Percentiles rank a stretch among this genome's conserved stretches.
Evolutionary conservation across 768 basidiomycete genomes (phyloP).

Genomic region (Pleurotus pulmonarius): DNA sequence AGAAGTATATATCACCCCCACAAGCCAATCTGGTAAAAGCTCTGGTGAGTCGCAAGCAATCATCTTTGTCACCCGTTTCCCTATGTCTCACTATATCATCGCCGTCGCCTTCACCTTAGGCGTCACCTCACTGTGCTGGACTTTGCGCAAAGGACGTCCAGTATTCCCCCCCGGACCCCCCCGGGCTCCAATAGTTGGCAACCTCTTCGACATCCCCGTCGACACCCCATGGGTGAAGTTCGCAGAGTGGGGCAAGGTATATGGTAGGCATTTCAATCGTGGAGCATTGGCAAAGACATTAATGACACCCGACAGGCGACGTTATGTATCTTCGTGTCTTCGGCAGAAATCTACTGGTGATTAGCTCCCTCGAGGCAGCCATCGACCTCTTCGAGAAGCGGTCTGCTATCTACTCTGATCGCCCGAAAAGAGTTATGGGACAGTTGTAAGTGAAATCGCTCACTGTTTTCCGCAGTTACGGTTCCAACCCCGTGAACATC

Average conservation of each 20-base stretch:
- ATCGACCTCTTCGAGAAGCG: constrained; percentile 42
- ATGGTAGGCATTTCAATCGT: neutral
- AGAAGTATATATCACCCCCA: too few species aligned
- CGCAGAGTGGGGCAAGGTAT: neutral
- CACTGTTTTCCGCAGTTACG: too few species aligned
- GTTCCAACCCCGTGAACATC: too few species aligned
- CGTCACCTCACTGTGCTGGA: neutral
- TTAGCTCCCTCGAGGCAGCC: constrained; percentile 35
- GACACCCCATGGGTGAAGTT: neutral
- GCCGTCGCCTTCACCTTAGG: neutral
- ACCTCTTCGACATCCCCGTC: neutral
- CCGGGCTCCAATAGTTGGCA: neutral
- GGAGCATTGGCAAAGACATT: neutral
- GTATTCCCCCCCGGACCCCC: neutral
- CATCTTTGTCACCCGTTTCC: neutral
- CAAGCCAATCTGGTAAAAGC: too few species aligned
- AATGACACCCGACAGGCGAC: constrained; percentile 11
- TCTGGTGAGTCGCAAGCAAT: too few species aligned
- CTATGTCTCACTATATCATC: neutral
- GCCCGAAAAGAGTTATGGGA: constrained; percentile 26
- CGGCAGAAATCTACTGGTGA: constrained; percentile 31
- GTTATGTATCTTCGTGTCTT: constrained; percentile 29
- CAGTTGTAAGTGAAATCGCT: neutral
- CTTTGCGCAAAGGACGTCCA: neutral
- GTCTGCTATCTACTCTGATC: constrained; percentile 41